These are phyloP conservation scores for Boletus reticulatus DNA, from an alignment of 768 basidiomycete species.

Conservation along the genomic window DNA sequence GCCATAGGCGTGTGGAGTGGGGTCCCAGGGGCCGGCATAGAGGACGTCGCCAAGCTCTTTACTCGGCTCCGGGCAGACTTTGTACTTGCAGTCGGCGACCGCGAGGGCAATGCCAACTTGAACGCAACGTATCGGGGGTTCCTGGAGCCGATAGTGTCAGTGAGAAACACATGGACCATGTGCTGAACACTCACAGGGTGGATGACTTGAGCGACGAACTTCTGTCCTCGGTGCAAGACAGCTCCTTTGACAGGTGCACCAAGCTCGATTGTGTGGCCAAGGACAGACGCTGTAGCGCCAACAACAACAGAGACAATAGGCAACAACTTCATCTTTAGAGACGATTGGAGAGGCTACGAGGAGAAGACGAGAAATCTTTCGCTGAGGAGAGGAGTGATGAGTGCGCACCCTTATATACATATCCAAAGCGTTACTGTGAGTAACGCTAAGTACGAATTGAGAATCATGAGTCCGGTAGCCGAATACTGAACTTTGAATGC, in stretches of 20 bases:
- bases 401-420: conserved; percentile 2
- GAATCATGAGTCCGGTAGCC: too few relatives aligned
- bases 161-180: neutral
- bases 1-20: conserved; percentile 11
- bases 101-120: conserved; percentile 35
- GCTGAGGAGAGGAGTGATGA: neutral
- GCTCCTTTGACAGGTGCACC: conserved; percentile 21
- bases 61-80: conserved; percentile 21
- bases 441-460: neutral
- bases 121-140: conserved; percentile 13
- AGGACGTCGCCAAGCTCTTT: conserved; percentile 25
- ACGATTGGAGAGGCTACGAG: neutral
- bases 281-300: conserved; percentile 4
- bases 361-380: neutral
- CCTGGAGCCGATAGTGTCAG: conserved; percentile 4
- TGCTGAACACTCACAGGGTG: conserved; percentile 17
- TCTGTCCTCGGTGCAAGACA: conserved; percentile 14
- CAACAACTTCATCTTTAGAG: conserved; percentile 17
- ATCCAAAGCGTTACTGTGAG: too few relatives aligned
- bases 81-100: conserved; percentile 18
- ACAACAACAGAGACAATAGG: neutral
- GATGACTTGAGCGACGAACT: conserved; percentile 19
- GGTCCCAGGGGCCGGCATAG: conserved; percentile 29
- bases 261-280: conserved; percentile 30
- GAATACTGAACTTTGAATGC: too few relatives aligned